These are phyloP conservation scores for Dactylellina leptospora DNA, from an alignment of 2,329 filamentous ascomycete genomes.

Conservation along the genomic window DNA sequence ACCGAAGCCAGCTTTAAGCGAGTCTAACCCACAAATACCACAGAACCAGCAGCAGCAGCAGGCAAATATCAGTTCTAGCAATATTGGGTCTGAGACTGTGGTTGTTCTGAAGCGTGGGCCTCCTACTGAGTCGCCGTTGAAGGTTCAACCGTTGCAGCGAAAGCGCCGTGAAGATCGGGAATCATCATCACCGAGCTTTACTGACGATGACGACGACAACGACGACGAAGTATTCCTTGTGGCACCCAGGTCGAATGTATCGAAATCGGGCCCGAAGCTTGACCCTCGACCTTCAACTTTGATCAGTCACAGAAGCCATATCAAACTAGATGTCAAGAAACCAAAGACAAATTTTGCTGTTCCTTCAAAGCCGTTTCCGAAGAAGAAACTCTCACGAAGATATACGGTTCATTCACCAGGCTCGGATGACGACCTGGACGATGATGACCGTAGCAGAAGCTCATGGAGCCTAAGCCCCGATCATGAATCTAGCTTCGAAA, in stretches of 20 bases:
- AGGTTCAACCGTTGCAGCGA: no score
- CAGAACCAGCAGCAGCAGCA: not conserved
- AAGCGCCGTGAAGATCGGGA: not conserved
- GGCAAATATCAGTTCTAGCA: no score
- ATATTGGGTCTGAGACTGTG: no score
- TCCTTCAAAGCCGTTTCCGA: slow-evolving; percentile 12
- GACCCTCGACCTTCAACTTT: slow-evolving; percentile 1
- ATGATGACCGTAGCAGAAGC: no score
- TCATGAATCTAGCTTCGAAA: no score
- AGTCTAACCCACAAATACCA: not conserved
- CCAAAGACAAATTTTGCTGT: not conserved
- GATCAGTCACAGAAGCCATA: not conserved
- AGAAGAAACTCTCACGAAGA: no score
- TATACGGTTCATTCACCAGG: no score
- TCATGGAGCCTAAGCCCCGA: no score
- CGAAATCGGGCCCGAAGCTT: not conserved
- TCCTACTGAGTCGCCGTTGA: not conserved
- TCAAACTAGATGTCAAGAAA: not conserved
- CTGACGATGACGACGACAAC: not conserved
- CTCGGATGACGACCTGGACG: no score
- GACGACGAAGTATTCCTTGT: slow-evolving; percentile 2
- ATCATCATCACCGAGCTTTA: not conserved
- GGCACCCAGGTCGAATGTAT: not conserved
- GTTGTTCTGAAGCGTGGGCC: no score
- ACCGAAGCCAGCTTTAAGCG: slow-evolving; percentile 1